Percentiles rank a stretch among this genome's conserved stretches.
Evolutionary conservation across 2,329 filamentous ascomycete species (phyloP).

Genomic region (Cladosporium sp.): DNA sequence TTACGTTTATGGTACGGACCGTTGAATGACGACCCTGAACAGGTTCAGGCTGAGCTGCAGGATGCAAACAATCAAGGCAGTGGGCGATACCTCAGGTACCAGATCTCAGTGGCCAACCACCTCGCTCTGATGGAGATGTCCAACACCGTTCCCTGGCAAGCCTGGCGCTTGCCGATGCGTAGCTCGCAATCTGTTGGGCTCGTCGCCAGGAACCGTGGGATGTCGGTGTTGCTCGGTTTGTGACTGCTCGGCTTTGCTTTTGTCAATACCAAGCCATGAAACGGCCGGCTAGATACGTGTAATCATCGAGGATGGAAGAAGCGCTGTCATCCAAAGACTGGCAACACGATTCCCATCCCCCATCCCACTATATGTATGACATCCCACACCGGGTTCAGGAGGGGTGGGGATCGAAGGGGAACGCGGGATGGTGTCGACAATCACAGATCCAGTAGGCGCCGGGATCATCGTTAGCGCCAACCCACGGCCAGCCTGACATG

Average conservation of each 20-base stretch:
- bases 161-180: background rate
- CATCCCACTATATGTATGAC: slow-evolving; percentile 8
- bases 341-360: background rate
- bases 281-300: background rate
- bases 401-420: background rate
- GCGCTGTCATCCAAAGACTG: background rate
- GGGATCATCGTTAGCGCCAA: slow-evolving; percentile 15
- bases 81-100: background rate
- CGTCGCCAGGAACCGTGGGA: slow-evolving; percentile 1
- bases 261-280: background rate
- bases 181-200: background rate
- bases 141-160: background rate
- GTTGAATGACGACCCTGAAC: background rate
- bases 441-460: slow-evolving; percentile 16
- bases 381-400: slow-evolving; percentile 1
- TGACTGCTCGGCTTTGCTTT: background rate
- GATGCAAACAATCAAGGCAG: background rate
- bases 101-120: background rate
- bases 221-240: slow-evolving; percentile 13
- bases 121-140: background rate
- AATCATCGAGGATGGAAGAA: background rate
- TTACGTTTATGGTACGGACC: background rate
- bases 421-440: slow-evolving; percentile 1
- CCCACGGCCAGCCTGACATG: slow-evolving; percentile 7
- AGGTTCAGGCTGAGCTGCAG: background rate